Evolutionary conservation across 352 stramenopile species (phyloP).

Genomic region (Phytophthora tentaculata): DNA sequence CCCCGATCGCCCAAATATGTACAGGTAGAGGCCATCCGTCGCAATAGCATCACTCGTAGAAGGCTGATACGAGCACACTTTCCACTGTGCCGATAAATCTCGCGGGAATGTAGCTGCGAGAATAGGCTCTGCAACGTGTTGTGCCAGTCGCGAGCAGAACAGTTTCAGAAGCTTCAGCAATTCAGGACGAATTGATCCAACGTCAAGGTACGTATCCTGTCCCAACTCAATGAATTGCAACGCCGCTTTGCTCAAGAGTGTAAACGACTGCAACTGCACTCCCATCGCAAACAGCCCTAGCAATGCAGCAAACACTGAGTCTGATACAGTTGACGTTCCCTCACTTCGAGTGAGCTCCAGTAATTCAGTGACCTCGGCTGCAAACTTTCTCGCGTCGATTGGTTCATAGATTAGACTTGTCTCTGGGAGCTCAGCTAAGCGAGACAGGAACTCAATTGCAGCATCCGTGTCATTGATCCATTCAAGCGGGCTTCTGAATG

Average conservation of each 20-base stretch:
- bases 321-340: conserved; percentile 15
- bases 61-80: conserved; percentile 64
- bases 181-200: conserved; percentile 16
- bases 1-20: conserved; percentile 67
- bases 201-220: conserved; percentile 19
- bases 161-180: conserved; percentile 38
- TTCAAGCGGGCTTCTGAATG: conserved; percentile 53
- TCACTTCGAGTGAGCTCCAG: conserved; percentile 5
- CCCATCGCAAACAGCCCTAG: conserved; percentile 45
- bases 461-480: conserved; percentile 51
- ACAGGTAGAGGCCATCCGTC: conserved; percentile 71
- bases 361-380: conserved; percentile 31
- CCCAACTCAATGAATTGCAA: conserved; percentile 41
- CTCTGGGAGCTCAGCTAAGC: conserved; percentile 57
- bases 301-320: conserved; percentile 40
- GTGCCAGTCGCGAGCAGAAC: conserved; percentile 37
- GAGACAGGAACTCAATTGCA: conserved; percentile 54
- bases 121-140: conserved; percentile 25
- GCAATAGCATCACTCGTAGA: conserved; percentile 76
- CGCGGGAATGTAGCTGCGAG: conserved; percentile 66
- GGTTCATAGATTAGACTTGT: conserved; percentile 74
- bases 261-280: conserved; percentile 73
- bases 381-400: conserved; percentile 56
- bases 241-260: conserved; percentile 50
- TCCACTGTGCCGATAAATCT: conserved; percentile 69